Conservation (phyloP, 1,284 basidiomycete genomes). For the Boletus nobilissimus region DNA sequence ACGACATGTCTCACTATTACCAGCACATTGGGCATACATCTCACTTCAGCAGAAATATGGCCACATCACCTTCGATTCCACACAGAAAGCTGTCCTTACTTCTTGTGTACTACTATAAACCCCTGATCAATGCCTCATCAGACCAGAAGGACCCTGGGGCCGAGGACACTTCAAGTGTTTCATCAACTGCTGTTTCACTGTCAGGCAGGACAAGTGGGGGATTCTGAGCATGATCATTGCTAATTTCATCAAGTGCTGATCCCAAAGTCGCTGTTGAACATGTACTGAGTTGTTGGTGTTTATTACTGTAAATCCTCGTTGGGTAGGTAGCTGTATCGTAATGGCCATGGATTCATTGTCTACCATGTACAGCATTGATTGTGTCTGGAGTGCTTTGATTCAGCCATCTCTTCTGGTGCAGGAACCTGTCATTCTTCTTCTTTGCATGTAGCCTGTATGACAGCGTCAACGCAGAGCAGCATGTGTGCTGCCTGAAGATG, state of each 20-base stretch:
- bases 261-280: neutral
- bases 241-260: constrained; percentile 77
- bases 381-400: constrained; percentile 21
- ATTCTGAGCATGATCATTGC: constrained; percentile 94
- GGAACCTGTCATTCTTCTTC: too few relatives aligned
- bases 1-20: constrained; percentile 62
- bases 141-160: constrained; percentile 36
- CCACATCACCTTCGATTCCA: constrained; percentile 91
- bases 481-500: constrained; percentile 80
- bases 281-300: constrained; percentile 11
- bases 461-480: constrained; percentile 93
- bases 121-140: constrained; percentile 53
- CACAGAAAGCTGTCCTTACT: constrained; percentile 91
- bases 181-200: constrained; percentile 95
- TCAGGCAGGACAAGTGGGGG: constrained; percentile 89
- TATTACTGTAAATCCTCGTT: constrained; percentile 23
- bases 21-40: neutral
- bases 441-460: constrained; percentile 88
- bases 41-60: constrained; percentile 79
- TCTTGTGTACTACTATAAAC: constrained; percentile 86
- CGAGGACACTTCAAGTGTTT: constrained; percentile 53
- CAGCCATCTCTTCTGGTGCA: constrained; percentile 67
- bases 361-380: neutral
- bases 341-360: too few relatives aligned
- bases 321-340: constrained; percentile 24